Percentiles rank a stretch among this genome's conserved stretches.
These are phyloP conservation scores for Arthrobotrys megalospora DNA, from an alignment of 2,329 filamentous ascomycete species.

Conservation along the genomic window DNA sequence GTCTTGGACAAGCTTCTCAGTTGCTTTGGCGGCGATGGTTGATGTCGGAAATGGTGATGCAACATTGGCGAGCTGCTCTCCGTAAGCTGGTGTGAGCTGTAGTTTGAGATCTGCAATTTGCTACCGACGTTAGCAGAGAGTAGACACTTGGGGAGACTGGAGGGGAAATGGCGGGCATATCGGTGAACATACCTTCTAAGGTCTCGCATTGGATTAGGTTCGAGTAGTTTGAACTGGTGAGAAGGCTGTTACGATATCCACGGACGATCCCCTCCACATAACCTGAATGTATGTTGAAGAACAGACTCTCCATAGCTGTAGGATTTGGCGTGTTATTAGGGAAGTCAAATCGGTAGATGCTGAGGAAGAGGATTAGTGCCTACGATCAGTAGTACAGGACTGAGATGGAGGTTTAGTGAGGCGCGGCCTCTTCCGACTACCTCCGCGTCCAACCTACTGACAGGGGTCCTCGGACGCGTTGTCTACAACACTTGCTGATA, in stretches of 20 bases:
- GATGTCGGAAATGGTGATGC: conserved; percentile 98
- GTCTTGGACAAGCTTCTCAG: conserved; percentile 97
- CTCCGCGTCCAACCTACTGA: background rate
- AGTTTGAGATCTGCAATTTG: conserved; percentile 86
- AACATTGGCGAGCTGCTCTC: conserved; percentile 93
- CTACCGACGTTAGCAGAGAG: conserved; percentile 48
- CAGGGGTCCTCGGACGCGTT: background rate
- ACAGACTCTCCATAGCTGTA: conserved; percentile 85
- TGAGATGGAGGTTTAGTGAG: background rate
- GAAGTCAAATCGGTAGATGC: background rate
- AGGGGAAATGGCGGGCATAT: conserved; percentile 33
- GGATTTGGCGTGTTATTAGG: background rate
- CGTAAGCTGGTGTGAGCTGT: conserved; percentile 95
- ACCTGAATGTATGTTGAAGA: conserved; percentile 95
- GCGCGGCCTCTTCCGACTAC: conserved; percentile 5
- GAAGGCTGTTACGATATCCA: conserved; percentile 93
- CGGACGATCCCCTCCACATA: conserved; percentile 98
- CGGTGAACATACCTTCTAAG: conserved; percentile 80
- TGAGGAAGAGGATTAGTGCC: background rate
- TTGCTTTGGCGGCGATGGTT: conserved; percentile 91
- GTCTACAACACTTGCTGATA: background rate
- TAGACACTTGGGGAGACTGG: background rate
- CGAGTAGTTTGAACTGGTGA: conserved; percentile 90
- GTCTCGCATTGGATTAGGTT: conserved; percentile 98
- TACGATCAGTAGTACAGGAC: background rate